These are phyloP conservation scores for Mucuna pruriens DNA, from an alignment of 306 rosid genomes.

Conservation along the genomic window DNA sequence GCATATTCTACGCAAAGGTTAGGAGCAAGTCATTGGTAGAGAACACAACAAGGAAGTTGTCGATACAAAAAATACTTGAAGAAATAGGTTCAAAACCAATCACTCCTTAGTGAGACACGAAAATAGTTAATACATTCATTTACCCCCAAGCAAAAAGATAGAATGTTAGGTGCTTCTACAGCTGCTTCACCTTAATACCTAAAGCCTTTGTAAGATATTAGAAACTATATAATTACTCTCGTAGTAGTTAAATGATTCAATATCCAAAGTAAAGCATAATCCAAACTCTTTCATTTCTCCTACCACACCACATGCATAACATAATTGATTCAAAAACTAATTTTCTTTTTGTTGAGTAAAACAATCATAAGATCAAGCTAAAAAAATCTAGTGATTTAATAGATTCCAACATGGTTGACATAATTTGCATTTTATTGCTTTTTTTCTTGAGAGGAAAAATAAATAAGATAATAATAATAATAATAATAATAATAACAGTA, in stretches of 20 bases:
- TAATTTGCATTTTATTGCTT: constrained; percentile 22
- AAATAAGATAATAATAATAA: neutral
- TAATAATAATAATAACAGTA: too few species aligned
- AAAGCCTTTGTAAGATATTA: neutral
- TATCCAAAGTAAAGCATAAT: constrained; percentile 21
- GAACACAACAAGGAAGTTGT: neutral
- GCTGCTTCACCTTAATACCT: constrained; percentile 22
- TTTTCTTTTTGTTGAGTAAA: too few species aligned
- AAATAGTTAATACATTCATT: neutral
- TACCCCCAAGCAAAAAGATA: neutral
- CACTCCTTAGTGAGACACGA: neutral
- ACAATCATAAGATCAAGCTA: too few species aligned
- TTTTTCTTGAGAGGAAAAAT: constrained; percentile 1
- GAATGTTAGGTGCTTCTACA: neutral
- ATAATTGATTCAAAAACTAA: neutral
- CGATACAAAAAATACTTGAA: constrained; percentile 3
- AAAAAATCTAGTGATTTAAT: neutral
- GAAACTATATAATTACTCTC: constrained; percentile 19
- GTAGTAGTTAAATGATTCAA: constrained; percentile 1
- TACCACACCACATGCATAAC: neutral
- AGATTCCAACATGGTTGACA: neutral
- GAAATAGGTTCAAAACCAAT: neutral
- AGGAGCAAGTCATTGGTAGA: neutral
- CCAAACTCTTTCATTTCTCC: constrained; percentile 14
- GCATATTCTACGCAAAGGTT: neutral